Base-by-base conservation (phyloP, 805 yeast species). In the Suhomyces tanzawaensis region DNA sequence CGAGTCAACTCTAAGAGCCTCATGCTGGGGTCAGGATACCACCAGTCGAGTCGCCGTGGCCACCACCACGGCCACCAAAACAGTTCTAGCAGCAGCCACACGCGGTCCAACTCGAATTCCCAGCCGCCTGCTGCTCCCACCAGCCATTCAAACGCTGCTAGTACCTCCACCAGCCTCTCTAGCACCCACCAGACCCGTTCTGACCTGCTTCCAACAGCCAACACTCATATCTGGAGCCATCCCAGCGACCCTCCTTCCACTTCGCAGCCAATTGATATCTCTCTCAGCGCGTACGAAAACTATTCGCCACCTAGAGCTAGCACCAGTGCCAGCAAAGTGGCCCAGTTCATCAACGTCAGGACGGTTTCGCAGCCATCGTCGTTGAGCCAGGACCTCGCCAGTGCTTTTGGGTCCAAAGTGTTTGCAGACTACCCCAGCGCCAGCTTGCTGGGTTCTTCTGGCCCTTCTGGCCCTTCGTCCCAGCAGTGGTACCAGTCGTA, bases 1-100 rank as follows among this genome's bases (percentile, higher is more conserved):
- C 69, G 86, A 30, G 82, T 85, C 14, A 85, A 85, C 53, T 75
- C 77, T 5, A 62, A 53, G 41, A 40, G 46, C 25, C 30, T 40
- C 15, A 16, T 45, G 24, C 19, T 19, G 18, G 41, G 47, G 22
- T 35, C 46, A 12, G 29, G 34, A 13, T 26, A 26, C 29, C 27
- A 36, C 19, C 37, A 34, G 16, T 12, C 19, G n/a, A 4, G 11
- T 11, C 21, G 28, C 15, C 15, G 26, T 39, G 18, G 18, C 43
- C 23, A 30, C 18, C 22, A 31, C 14, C 13, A 26, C 17, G 12
- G 29, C 35, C 35, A 19, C 5, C 32, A 13, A 7, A 13, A 15
- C 3, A 26, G 4, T 8, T n/a, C 29, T 13, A 26, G 29, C 15
- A 26, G 15, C 15, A 8, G 4, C 17, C 21, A 16, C 31, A 11